Evolutionary conservation across 1,139 yeast species (phyloP).

Genomic region (Spathaspora jeffriesii): DNA sequence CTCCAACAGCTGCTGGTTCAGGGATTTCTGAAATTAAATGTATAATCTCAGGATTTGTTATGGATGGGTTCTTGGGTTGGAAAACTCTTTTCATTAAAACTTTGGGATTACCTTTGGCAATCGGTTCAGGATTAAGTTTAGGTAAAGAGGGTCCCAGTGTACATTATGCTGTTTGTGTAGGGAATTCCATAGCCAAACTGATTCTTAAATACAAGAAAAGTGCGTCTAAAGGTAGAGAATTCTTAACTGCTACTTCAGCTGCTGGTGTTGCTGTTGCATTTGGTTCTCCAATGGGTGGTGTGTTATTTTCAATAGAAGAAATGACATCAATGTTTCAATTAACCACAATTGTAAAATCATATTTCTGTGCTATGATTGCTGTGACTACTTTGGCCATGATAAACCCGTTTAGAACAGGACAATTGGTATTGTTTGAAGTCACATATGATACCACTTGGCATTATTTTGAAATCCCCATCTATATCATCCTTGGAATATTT

Average conservation of each 20-base stretch:
- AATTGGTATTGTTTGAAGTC: constrained; percentile 89
- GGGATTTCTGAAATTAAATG: constrained; percentile 97
- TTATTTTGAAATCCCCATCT: constrained; percentile 80
- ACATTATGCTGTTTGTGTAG: constrained; percentile 84
- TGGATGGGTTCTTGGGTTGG: constrained; percentile 76
- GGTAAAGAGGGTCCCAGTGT: constrained; percentile 91
- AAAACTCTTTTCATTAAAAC: constrained; percentile 76
- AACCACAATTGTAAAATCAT: constrained; percentile 86
- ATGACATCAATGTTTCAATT: constrained; percentile 72
- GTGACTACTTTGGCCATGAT: constrained; percentile 74
- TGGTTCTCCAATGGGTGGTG: constrained; percentile 77
- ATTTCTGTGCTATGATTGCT: constrained; percentile 88
- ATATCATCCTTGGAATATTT: constrained; percentile 76
- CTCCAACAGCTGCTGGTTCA: constrained; percentile 95
- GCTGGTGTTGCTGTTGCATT: constrained; percentile 79
- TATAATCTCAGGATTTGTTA: constrained; percentile 87
- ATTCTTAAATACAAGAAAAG: constrained; percentile 45
- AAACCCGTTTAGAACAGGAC: constrained; percentile 94
- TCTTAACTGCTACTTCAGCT: constrained; percentile 60
- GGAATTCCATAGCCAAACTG: constrained; percentile 61
- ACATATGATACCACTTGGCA: constrained; percentile 87
- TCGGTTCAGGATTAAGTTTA: constrained; percentile 77
- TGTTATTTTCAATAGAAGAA: constrained; percentile 71
- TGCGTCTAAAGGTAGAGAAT: constrained; percentile 55
- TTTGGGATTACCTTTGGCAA: constrained; percentile 81